Evolutionary conservation across 2,329 filamentous ascomycete species (phyloP), one percentile per base, ranked within the genome.

Genomic region (Bimuria novae-zelandiae): DNA sequence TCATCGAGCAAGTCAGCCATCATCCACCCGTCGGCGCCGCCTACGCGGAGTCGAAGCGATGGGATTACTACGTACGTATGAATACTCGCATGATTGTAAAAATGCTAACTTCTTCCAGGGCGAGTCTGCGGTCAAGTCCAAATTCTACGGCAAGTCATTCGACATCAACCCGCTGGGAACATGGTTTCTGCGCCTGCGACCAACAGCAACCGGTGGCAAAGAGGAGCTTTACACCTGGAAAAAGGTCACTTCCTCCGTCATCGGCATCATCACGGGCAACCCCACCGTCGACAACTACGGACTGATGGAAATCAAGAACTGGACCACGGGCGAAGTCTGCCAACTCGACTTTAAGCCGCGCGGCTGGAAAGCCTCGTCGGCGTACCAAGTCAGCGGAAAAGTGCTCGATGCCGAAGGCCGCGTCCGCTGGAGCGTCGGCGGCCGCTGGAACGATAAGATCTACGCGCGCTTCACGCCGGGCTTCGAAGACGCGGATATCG

Each of bases 281-380:
- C 94, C 94, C 0, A 90, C 89, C 0, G 90, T 99, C n/a, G 94
- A 99, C 77, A 97, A 99, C 74, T 97, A 97, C 71, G 94, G 94
- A 1, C 82, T 88, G 0, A 97, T 99, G 90, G 92, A 97, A 71
- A 87, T 99, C 74, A 96, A 92, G 79, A 99, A 99, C 76, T 93
- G 89, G 88, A 96, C 88, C 0, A 99, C 93, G 0, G 93, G 94
- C 49, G 94, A 97, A 73, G 82, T 89, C n/a, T 93, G 90, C 60
- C 78, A 87, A 4, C 79, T 99, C 1, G 92, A 97, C 61, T 99
- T 99, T 80, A 97, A 97, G 75, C 83, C 91, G 12, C 88, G 93
- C 54, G 94, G 94, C 16, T 99, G 94, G 94, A 97, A 94, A 76
- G 92, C 91, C 3, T 90, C 89, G 0, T 95, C 89, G 48, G 92